Percentiles rank a stretch among this genome's conserved stretches.
These are phyloP conservation scores for Boletus tomentosulus DNA, from an alignment of 768 basidiomycete genomes.

Conservation along the genomic window DNA sequence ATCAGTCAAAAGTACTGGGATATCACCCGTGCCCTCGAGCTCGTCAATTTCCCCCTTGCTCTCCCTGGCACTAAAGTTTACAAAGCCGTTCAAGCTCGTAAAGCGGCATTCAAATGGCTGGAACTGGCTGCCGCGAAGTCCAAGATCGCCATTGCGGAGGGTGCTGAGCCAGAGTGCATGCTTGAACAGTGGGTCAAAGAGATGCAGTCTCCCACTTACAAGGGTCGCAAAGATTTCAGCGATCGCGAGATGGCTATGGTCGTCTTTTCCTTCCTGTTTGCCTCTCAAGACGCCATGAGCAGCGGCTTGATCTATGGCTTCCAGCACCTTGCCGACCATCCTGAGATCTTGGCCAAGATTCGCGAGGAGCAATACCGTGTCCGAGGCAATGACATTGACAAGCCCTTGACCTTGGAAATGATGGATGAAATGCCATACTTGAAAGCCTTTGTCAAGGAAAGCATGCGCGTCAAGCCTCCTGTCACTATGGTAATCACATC, in stretches of 20 bases:
- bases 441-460: conserved; percentile 90
- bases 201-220: conserved; percentile 59
- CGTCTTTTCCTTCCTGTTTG: conserved; percentile 94
- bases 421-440: conserved; percentile 92
- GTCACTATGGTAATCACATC: conserved; percentile 78
- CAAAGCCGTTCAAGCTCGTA: conserved; percentile 88
- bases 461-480: conserved; percentile 85
- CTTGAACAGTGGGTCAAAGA: conserved; percentile 88
- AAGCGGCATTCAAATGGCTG: conserved; percentile 77
- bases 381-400: conserved; percentile 71
- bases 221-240: conserved; percentile 82
- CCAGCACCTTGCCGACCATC: conserved; percentile 93
- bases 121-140: conserved; percentile 72
- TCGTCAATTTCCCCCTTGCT: conserved; percentile 97
- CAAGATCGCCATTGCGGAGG: conserved; percentile 78
- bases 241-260: conserved; percentile 97
- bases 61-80: conserved; percentile 96
- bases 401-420: conserved; percentile 80
- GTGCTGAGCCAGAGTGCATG: conserved; percentile 82
- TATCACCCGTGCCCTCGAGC: conserved; percentile 91
- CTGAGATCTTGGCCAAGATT: conserved; percentile 83
- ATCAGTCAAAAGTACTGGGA: conserved; percentile 95
- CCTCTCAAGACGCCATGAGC: conserved; percentile 97
- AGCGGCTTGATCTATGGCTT: conserved; percentile 93
- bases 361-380: conserved; percentile 86